Evolutionary conservation across 305 asterid genomes (phyloP), one percentile per base, ranked within the genome.

Genomic region (Fraxinus nigra): DNA sequence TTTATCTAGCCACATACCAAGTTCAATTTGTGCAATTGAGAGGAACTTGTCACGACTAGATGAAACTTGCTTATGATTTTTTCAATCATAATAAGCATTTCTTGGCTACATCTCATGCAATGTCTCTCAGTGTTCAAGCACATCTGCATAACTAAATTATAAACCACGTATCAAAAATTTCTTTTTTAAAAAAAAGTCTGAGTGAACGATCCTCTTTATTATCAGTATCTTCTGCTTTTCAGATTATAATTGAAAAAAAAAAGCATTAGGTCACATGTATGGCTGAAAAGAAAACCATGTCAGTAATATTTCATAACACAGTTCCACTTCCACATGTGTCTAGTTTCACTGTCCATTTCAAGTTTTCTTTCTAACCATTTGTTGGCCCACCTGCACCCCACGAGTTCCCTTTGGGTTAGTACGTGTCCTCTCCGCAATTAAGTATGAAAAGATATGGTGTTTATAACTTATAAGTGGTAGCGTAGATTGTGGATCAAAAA

Each of bases 401-500:
- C 16, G 72, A 74, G 34, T 8, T n/a, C 28, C 11, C 69, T 7
- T 18, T 33, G 16, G 63, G 67, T 28, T 72, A 4, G 78, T 40
- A 83, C 35, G 79, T 84, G 87, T 83, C 72, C 48, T 81, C 26
- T 72, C 8, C 40, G 59, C 85, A 65, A 34, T 85, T 77, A 77
- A 77, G 67, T 18, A 5, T 0, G 67, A 59, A 59, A 59, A 59
- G 28, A 18, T 59, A 5, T 59, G 28, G 22, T 59, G 30, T 18
- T 18, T 59, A n/a, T 56, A 56, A 51, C 61, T 16, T 14, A 51
- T 77, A 77, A 74, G 86, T 51, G 46, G 67, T 54, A 34, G 88
- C 91, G 88, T 84, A 79, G 87, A 87, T 85, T 86, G 85, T 80
- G 91, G 90, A 84, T 89, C 87, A 83, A 83, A 77, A 51, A 46